Base-by-base conservation (phyloP, 352 stramenopile species). In the Phytophthora pinifolia region DNA sequence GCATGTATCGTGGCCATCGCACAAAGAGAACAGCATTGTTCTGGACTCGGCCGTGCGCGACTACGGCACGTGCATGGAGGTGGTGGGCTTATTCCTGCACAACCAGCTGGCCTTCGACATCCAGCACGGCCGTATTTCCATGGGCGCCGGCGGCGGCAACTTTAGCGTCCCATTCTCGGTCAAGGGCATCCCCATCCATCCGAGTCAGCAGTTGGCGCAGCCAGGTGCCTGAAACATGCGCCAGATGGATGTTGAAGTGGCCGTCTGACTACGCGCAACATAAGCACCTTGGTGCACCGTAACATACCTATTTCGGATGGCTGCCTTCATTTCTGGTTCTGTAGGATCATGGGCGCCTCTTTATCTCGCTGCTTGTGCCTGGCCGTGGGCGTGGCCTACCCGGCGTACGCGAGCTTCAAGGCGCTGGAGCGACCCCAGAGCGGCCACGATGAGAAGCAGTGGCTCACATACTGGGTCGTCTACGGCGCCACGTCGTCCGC, bases 381-480 rank as follows among this genome's bases (percentile, higher is more conserved):
- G 9, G 63, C 42, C n/a, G 71, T 74, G 13, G 74, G 72, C 46
- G 67, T 89, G 39, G 70, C 62, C 39, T 93, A 89, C 49, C 77
- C 79, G 15, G 69, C 76, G 31, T 89, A 90, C 37, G 72, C 74
- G 46, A 88, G 76, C 62, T 90, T 89, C 63, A 92, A 92, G 55
- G 81, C 79, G 44, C 65, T 92, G 13, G 79, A 92, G 38, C 70
- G 68, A 8, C 57, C 65, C 13, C 53, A 67, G 9, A 74, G 59
- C 13, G 67, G 62, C 12, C 60, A 84, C n/a, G 67, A 85, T 44
- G 67, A 86, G 39, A 83, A 87, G 72, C 80, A 89, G 62, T 89
- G 85, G 85, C 79, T 98, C 13, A 98, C 96, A 12, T 99, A 99
- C 70, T 99, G 96, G 96, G 84, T 98, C 27, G 88, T 99, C 15